Percentiles rank a stretch among this genome's conserved stretches.
Conservation (phyloP, 1,284 basidiomycete species). For the Malassezia restricta region DNA sequence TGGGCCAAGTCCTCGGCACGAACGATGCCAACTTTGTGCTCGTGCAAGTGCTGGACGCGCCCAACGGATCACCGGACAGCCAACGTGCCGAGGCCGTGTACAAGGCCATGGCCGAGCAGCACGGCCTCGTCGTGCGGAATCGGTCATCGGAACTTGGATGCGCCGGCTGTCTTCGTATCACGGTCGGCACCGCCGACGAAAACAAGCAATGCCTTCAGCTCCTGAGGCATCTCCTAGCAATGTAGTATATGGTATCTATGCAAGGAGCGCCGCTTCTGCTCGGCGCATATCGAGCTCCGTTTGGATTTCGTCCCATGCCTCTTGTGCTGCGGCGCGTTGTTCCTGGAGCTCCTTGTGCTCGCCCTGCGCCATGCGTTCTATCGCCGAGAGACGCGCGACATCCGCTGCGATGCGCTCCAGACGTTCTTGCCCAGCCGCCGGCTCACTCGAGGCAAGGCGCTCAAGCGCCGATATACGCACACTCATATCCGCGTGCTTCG, state of each 20-base stretch:
- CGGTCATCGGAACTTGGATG: conserved; percentile 78
- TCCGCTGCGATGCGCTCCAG: conserved; percentile 27
- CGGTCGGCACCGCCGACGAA: conserved; percentile 75
- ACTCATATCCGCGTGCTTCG: conserved; percentile 19
- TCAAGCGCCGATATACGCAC: conserved; percentile 28
- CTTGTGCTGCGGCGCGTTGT: conserved; percentile 19
- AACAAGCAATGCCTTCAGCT: conserved; percentile 32
- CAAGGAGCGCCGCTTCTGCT: conserved; percentile 19
- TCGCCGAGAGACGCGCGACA: conserved; percentile 25
- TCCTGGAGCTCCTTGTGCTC: conserved; percentile 26
- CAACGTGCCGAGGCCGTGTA: conserved; percentile 61
- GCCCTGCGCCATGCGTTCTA: conserved; percentile 27
- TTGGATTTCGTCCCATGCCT: conserved; percentile 29
- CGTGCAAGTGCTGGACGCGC: conserved; percentile 58
- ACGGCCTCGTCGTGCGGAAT: conserved; percentile 80
- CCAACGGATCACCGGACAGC: conserved; percentile 56
- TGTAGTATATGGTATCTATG: neutral
- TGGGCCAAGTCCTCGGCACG: conserved; percentile 64
- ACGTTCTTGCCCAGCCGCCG: conserved; percentile 26
- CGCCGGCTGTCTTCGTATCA: conserved; percentile 73
- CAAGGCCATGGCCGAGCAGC: conserved; percentile 66
- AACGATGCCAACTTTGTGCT: conserved; percentile 88
- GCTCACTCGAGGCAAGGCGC: conserved; percentile 27
- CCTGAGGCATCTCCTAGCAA: conserved; percentile 25
- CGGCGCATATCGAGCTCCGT: conserved; percentile 41